Evolutionary conservation across 345 rosid genomes (phyloP), one percentile per base, ranked within the genome.

Genomic region (Noccaea caerulescens): DNA sequence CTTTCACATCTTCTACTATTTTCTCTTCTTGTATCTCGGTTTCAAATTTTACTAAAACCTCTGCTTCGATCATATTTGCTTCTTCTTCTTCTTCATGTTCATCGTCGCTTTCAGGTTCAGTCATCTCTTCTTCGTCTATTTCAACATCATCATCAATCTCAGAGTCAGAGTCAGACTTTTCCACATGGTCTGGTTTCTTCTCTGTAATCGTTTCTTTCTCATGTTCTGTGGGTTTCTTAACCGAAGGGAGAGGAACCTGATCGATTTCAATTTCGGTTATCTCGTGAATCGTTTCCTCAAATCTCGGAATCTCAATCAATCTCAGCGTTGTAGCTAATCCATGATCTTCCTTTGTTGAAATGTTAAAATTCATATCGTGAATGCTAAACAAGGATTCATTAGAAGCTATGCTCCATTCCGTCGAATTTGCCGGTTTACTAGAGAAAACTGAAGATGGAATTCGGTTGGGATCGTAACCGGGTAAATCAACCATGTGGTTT

Each of bases 351-450:
- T 7, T 63, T 8, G 73, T 86, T 0, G 91, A 80, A 79, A 83
- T 81, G 78, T 83, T 82, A 41, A 59, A 76, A 36, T 77, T 85
- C 16, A 86, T 88, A 63, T 88, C 70, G 20, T 84, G 89, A 74
- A 95, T 85, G 58, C 98, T 95, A 36, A 92, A 95, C 76, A 95
- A 73, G 0, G 98, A 92, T 67, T 95, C 98, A 32, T 87, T 95
- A 2, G 99, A 95, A 61, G 98, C 86, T 1, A 78, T 72, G 12
- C 99, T 95, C 99, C 99, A 92, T 0, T 92, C 99, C 42, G 49
- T 33, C 1, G 84, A 76, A 34, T 69, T 80, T 3, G 77, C 13
- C 23, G 91, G 80, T 64, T 77, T 85, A 9, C 51, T 52, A 3
- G 77, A 57, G 37, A 95, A 95, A 67, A 89, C 43, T 11, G 93